Conservation (phyloP, 805 yeast genomes). For the Sugiyamaella boreocaroliniensis region DNA sequence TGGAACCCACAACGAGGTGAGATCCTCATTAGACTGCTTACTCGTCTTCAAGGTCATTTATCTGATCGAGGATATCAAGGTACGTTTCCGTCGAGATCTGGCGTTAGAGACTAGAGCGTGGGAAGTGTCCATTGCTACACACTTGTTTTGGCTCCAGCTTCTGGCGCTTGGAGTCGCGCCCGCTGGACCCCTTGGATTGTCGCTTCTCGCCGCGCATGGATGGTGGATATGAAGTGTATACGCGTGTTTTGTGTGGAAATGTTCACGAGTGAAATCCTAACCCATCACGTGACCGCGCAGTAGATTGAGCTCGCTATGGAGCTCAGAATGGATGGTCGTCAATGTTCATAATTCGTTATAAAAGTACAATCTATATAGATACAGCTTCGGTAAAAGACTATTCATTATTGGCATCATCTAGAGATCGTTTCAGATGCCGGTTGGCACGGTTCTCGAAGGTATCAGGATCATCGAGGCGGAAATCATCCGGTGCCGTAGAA, state of each 20-base stretch:
- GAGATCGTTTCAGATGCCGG: background rate
- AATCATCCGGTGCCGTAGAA: background rate
- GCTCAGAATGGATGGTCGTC: background rate
- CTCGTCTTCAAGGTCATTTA: conserved; percentile 5
- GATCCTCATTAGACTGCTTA: too few species aligned
- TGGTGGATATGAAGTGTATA: background rate
- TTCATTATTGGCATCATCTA: background rate
- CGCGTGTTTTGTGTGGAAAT: background rate
- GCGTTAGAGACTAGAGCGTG: background rate
- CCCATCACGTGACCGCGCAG: background rate
- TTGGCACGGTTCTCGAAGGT: background rate
- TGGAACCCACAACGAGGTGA: too few species aligned
- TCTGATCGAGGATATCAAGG: background rate
- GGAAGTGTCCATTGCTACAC: background rate
- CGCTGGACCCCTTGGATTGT: conserved; percentile 1
- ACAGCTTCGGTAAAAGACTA: background rate
- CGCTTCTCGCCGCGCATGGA: conserved; percentile 4
- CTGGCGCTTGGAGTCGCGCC: conserved; percentile 4
- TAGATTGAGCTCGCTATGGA: too few species aligned
- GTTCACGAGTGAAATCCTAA: background rate
- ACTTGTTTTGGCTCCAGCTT: background rate
- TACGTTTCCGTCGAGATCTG: background rate
- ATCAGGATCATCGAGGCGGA: background rate
- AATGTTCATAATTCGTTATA: background rate
- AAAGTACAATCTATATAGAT: background rate